A percentile compares a stretch with the other conserved stretches of the same genome.
Evolutionary conservation across 192 early-diverging fungal genomes (phyloP).

Genomic region (Geranomyces variabilis): DNA sequence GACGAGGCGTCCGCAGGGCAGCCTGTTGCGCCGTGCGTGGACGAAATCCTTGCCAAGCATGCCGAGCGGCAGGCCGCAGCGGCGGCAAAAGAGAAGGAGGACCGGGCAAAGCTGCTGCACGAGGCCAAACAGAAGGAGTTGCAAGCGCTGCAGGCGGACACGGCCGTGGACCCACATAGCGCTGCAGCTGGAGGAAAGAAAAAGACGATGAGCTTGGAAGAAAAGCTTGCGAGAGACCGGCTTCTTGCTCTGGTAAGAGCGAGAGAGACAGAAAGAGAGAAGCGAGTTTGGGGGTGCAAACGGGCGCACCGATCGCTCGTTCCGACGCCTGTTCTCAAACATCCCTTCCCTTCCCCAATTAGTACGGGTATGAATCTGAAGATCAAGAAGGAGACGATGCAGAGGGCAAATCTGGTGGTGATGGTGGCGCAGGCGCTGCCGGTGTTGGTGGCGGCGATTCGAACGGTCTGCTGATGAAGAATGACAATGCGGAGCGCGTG

Average conservation of each 20-base stretch:
- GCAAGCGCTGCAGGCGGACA: conserved; percentile 12
- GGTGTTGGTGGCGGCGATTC: neutral
- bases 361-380: conserved; percentile 70
- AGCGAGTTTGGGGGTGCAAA: no score
- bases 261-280: no score
- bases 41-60: neutral
- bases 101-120: neutral
- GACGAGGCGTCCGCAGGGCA: conserved; percentile 45
- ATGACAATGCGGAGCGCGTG: conserved; percentile 62
- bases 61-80: conserved; percentile 1
- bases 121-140: conserved; percentile 42
- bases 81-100: conserved; percentile 14
- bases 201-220: conserved; percentile 31
- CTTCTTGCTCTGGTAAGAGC: conserved; percentile 23
- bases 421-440: neutral
- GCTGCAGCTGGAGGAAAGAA: conserved; percentile 17
- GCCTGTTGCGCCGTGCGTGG: neutral
- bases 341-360: no score
- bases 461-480: conserved; percentile 53
- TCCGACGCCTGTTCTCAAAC: no score
- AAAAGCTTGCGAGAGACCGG: conserved; percentile 31
- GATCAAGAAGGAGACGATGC: conserved; percentile 35
- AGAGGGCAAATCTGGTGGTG: neutral
- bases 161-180: neutral
- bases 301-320: no score